Conservation (phyloP, 2,329 filamentous ascomycete species). For the Fusarium solani-melongenae region DNA sequence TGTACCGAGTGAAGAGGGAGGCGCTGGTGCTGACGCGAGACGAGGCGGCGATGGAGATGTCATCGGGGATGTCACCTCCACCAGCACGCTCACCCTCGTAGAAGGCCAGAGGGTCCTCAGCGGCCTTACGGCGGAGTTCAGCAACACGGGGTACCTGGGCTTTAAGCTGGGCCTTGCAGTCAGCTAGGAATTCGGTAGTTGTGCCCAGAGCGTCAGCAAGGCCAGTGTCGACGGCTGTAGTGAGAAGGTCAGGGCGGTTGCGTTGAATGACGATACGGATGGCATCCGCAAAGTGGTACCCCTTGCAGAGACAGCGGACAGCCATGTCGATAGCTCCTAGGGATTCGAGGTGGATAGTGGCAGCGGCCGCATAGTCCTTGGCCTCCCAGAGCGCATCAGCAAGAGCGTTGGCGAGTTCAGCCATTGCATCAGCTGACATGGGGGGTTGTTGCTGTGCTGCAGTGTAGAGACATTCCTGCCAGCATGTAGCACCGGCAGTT, state of each 20-base stretch:
- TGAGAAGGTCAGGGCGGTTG: conserved; percentile 70
- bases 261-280: conserved; percentile 77
- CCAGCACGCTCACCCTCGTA: conserved; percentile 80
- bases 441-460: conserved; percentile 75
- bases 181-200: conserved; percentile 90
- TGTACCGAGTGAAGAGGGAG: conserved; percentile 95
- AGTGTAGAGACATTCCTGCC: conserved; percentile 89
- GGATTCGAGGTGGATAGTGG: conserved; percentile 84
- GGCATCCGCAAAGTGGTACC: conserved; percentile 89
- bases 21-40: conserved; percentile 84
- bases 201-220: conserved; percentile 83
- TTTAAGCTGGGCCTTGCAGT: conserved; percentile 86
- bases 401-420: conserved; percentile 76
- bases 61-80: conserved; percentile 83
- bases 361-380: conserved; percentile 85
- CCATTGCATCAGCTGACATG: conserved; percentile 68
- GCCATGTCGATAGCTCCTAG: conserved; percentile 77
- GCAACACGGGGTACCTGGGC: conserved; percentile 88
- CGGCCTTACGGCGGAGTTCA: conserved; percentile 84
- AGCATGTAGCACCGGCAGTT: conserved; percentile 78
- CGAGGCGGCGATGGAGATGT: conserved; percentile 86
- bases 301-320: conserved; percentile 84
- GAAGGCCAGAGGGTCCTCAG: conserved; percentile 87
- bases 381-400: conserved; percentile 83
- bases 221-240: conserved; percentile 77